Evolutionary conservation across 495 filamentous ascomycete species (phyloP).

Genomic region (Penicillium antarcticum): DNA sequence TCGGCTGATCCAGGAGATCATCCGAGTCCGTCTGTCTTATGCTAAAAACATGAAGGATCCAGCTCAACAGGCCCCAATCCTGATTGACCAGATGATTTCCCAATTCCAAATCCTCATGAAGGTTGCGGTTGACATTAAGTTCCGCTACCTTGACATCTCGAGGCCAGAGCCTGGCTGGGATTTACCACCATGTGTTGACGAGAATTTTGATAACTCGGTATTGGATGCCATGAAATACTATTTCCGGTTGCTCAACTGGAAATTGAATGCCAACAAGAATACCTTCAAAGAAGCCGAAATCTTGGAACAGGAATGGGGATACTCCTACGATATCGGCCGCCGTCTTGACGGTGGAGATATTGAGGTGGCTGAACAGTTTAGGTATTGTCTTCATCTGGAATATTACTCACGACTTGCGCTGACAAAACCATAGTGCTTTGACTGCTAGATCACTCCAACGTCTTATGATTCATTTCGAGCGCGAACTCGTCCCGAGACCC

Average conservation of each 20-base stretch:
- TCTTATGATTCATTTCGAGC: constrained; percentile 85
- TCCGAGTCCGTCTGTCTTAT: constrained; percentile 86
- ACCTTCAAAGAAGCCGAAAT: constrained; percentile 99
- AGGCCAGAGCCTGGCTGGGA: constrained; percentile 93
- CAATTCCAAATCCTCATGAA: constrained; percentile 93
- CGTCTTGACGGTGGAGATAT: constrained; percentile 89
- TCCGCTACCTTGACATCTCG: constrained; percentile 78
- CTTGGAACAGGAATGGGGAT: constrained; percentile 95
- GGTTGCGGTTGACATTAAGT: constrained; percentile 87
- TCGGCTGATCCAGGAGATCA: constrained; percentile 93
- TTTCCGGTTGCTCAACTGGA: constrained; percentile 96
- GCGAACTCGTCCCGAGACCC: constrained; percentile 75
- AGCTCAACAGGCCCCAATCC: constrained; percentile 77
- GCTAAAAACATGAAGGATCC: constrained; percentile 92
- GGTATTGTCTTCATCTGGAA: constrained; percentile 35
- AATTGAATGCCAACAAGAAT: constrained; percentile 94
- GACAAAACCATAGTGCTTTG: constrained; percentile 56
- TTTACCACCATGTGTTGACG: constrained; percentile 91
- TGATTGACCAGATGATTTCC: constrained; percentile 94
- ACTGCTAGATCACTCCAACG: constrained; percentile 87
- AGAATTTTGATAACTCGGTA: constrained; percentile 93
- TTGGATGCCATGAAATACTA: constrained; percentile 95
- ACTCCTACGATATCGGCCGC: constrained; percentile 85
- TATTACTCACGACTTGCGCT: constrained; percentile 12
- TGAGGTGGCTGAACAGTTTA: constrained; percentile 98